A percentile compares a stretch with the other conserved stretches of the same genome.
Evolutionary conservation across 2,329 filamentous ascomycete genomes (phyloP).

Genomic region (Aciculosporium take): DNA sequence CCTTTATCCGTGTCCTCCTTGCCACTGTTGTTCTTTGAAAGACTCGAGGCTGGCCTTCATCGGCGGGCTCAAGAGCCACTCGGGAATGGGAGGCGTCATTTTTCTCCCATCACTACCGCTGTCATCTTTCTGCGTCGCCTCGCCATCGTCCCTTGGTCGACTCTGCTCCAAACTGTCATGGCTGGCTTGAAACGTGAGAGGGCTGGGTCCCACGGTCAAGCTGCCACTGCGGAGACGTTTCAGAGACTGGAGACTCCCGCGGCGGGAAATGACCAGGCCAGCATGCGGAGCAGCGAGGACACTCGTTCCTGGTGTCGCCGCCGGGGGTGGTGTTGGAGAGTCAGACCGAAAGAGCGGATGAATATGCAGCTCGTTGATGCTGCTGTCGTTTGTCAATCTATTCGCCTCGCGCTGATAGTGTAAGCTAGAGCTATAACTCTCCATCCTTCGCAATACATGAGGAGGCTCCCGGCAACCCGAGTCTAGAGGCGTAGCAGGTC

Average conservation of each 20-base stretch:
- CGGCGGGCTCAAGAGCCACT: slow-evolving; percentile 44
- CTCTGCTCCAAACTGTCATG: slow-evolving; percentile 21
- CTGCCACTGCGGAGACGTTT: slow-evolving; percentile 42
- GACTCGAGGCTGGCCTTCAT: slow-evolving; percentile 26
- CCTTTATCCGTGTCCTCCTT: background rate
- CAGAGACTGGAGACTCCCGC: slow-evolving; percentile 34
- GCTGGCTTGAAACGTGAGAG: slow-evolving; percentile 35
- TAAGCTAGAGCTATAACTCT: slow-evolving; percentile 35
- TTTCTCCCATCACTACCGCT: slow-evolving; percentile 22
- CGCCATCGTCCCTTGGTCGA: background rate
- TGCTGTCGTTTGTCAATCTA: slow-evolving; percentile 11
- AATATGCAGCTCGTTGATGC: slow-evolving; percentile 49
- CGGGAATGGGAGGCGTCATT: slow-evolving; percentile 46
- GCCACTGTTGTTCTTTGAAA: slow-evolving; percentile 1
- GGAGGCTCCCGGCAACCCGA: slow-evolving; percentile 36
- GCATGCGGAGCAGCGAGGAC: slow-evolving; percentile 57
- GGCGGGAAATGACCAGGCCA: slow-evolving; percentile 46
- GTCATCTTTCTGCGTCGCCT: background rate
- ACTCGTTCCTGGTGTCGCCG: slow-evolving; percentile 53
- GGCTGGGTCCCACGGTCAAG: slow-evolving; percentile 29
- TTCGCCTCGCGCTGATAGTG: slow-evolving; percentile 16
- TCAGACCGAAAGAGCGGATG: slow-evolving; percentile 67
- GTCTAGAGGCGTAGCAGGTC: slow-evolving; percentile 38
- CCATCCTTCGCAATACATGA: slow-evolving; percentile 27
- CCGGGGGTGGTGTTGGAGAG: slow-evolving; percentile 51